phyloP scores from a whole-genome alignment of 2,329 filamentous ascomycete genomes.

The Fusarium verrucosum region DNA sequence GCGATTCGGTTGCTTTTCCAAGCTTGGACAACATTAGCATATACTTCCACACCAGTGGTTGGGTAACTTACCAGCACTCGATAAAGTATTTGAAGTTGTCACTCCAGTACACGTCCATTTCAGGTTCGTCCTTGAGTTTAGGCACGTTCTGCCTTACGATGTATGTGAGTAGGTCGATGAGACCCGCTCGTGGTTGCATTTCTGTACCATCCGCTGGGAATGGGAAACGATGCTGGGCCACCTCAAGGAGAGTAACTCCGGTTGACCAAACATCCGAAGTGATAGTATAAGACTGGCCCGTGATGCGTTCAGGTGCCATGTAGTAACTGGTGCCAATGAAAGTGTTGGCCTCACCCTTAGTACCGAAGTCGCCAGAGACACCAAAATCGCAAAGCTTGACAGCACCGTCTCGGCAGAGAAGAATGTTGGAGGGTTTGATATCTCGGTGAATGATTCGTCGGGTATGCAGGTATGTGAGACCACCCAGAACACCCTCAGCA shows the following conservation, averaged over 20 bases:
- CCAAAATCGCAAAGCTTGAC: constrained; percentile 99
- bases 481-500: constrained; percentile 91
- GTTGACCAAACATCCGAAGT: constrained; percentile 99
- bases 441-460: constrained; percentile 98
- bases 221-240: constrained; percentile 98
- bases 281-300: constrained; percentile 97
- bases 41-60: background rate
- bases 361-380: constrained; percentile 96
- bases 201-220: constrained; percentile 97
- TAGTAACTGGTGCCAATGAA: constrained; percentile 99
- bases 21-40: constrained; percentile 61
- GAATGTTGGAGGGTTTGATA: constrained; percentile 97
- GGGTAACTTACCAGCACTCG: constrained; percentile 86
- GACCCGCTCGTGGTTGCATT: constrained; percentile 89
- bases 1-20: constrained; percentile 90
- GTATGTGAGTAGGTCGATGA: constrained; percentile 96
- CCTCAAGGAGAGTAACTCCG: constrained; percentile 95
- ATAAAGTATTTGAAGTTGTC: constrained; percentile 99
- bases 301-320: constrained; percentile 98
- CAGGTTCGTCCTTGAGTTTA: constrained; percentile 92
- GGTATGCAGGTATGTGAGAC: constrained; percentile 92
- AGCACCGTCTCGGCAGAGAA: constrained; percentile 89
- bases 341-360: constrained; percentile 97
- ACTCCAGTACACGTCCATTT: constrained; percentile 91
- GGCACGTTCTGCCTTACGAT: constrained; percentile 96